phyloP scores from a whole-genome alignment of 805 yeast genomes.

The Lipomyces mesembrius region DNA sequence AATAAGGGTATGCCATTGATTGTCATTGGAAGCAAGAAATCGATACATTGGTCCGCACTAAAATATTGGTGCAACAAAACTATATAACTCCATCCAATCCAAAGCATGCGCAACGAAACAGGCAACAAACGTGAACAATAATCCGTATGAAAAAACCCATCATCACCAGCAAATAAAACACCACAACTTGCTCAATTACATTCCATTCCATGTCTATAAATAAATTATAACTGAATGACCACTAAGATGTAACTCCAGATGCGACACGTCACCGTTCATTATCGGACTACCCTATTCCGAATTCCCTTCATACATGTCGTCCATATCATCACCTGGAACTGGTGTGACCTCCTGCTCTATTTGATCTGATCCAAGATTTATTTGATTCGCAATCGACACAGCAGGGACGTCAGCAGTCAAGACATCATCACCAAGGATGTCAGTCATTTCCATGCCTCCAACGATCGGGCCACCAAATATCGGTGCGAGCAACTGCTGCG shows the following conservation, averaged over 20 bases:
- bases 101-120: conserved; percentile 3
- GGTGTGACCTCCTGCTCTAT: conserved; percentile 1
- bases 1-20: neutral
- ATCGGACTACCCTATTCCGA: neutral
- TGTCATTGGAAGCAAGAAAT: conserved; percentile 1
- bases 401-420: neutral
- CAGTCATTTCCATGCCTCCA: conserved; percentile 2
- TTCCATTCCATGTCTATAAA: neutral
- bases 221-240: neutral
- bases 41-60: neutral
- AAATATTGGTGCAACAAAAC: conserved; percentile 3
- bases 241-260: neutral
- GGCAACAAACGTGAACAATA: neutral
- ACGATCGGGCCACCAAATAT: neutral
- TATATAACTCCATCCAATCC: conserved; percentile 10
- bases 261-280: neutral
- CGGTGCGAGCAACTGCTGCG: neutral
- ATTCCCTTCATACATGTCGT: neutral
- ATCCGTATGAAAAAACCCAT: neutral
- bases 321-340: neutral
- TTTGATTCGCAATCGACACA: neutral
- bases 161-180: conserved; percentile 1
- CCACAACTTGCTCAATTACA: neutral
- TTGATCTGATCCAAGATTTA: neutral
- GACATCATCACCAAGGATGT: neutral